Percentiles rank a stretch among this genome's conserved stretches.
Evolutionary conservation across 2,329 filamentous ascomycete genomes (phyloP).

Genomic region (Karstenula rhodostoma): DNA sequence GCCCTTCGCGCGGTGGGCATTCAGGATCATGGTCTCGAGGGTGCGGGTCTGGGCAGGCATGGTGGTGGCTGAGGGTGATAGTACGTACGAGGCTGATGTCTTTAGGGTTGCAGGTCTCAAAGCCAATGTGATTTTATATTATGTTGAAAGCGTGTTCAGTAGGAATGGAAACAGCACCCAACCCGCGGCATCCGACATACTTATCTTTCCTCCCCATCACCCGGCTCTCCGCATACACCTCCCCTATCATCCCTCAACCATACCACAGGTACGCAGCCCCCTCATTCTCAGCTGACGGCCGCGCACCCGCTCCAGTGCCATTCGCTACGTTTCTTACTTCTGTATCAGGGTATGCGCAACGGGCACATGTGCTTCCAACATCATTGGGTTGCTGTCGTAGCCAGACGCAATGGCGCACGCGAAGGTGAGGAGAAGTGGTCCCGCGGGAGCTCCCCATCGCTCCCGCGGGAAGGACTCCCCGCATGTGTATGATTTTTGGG

Average conservation of each 20-base stretch:
- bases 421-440: neutral
- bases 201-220: neutral
- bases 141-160: neutral
- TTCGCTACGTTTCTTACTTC: neutral
- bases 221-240: neutral
- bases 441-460: neutral
- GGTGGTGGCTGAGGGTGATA: neutral
- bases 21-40: conserved; percentile 42
- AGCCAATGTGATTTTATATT: too few species aligned
- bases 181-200: too few species aligned
- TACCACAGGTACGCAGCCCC: neutral
- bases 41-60: conserved; percentile 39
- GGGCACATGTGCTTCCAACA: neutral
- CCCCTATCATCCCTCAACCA: neutral
- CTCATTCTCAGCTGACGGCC: neutral
- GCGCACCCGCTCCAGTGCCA: neutral
- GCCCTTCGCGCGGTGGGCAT: conserved; percentile 47
- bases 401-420: neutral
- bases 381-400: neutral
- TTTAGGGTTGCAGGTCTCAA: neutral
- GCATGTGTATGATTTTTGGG: neutral
- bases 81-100: too few species aligned
- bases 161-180: too few species aligned
- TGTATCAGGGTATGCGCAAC: neutral
- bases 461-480: neutral